Base-by-base conservation (phyloP, 352 stramenopile species). In the Phytophthora citricola region DNA sequence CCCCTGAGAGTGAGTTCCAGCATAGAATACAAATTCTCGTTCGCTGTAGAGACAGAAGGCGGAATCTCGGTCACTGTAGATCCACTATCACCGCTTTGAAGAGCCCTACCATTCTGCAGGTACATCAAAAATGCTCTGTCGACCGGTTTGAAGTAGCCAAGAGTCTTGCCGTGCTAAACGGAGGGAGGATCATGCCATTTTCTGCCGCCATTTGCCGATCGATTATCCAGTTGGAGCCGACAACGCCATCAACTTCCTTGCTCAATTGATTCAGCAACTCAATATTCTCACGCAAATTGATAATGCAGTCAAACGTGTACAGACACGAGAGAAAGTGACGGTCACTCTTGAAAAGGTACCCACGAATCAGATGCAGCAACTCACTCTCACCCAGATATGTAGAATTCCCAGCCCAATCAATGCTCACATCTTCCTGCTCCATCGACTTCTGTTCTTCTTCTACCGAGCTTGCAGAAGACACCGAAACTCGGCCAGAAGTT, bases 1-100 rank as follows among this genome's bases (percentile, higher is more conserved):
- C 87, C 81, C 5, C 75, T 71, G 12, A 96, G 53, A 32, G 87
- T 94, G 17, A 87, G 74, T 54, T 94, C 82, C 12, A 95, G 58
- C 87, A 96, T 95, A n/a, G 83, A 93, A 70, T 94, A 94, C 9
- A 96, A 57, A 63, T 95, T 86, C 3, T 86, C 60, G 34, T 96
- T 96, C 4, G 89, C 83, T 39, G 83, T 63, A 8, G 87, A 92
- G 9, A 91, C 58, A 39, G 55, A 50, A 47, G 47, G 53, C 31
- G 58, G 9, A 9, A 59, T 56, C 0, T 39, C 47, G 58, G 43
- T 39, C 14, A 20, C 40, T 0, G 44, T 54, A 14, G 34, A 41
- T 11, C 55, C 62, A 11, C 70, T 46, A 3, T 59, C 12, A 34
- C 45, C 40, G 6, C 29, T 58, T 9, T 38, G 12, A 60, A 46